Percentiles rank a stretch among this genome's conserved stretches.
phyloP scores from a whole-genome alignment of 192 early-diverging fungal species.

The Phycomyces nitens region DNA sequence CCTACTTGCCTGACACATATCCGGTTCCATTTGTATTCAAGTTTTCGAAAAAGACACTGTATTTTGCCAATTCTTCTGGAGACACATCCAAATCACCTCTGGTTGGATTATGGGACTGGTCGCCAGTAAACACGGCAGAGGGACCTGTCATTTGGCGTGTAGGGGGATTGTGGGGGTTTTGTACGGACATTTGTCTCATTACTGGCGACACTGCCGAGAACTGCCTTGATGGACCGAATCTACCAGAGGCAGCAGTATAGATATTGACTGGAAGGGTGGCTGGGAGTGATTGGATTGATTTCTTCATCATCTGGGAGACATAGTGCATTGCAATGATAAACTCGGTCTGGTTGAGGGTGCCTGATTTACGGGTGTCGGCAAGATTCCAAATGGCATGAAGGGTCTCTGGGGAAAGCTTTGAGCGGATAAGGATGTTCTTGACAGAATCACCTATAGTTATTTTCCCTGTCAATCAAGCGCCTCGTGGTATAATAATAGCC shows the following conservation, averaged over 20 bases:
- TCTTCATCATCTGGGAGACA: conserved; percentile 72
- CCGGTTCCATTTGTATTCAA: conserved; percentile 67
- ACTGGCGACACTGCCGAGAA: neutral
- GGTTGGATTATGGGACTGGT: conserved; percentile 10
- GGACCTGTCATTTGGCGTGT: neutral
- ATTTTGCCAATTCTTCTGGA: conserved; percentile 70
- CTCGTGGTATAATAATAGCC: neutral
- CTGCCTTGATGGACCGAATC: neutral
- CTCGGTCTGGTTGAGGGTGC: conserved; percentile 74
- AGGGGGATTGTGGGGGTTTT: no score
- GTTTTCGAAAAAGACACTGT: conserved; percentile 68
- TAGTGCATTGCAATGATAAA: conserved; percentile 92
- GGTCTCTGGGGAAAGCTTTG: conserved; percentile 67
- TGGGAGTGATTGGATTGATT: conserved; percentile 62
- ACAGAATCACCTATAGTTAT: conserved; percentile 63
- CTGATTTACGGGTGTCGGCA: conserved; percentile 71
- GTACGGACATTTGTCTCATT: neutral
- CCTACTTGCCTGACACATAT: conserved; percentile 55
- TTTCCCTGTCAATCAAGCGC: neutral
- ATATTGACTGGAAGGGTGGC: conserved; percentile 57
- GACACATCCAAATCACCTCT: conserved; percentile 54
- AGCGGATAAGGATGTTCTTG: conserved; percentile 72
- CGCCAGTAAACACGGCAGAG: neutral
- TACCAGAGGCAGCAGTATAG: conserved; percentile 45
- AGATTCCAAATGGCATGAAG: conserved; percentile 81